Conservation (phyloP, 352 stramenopile genomes). For the Globisporangium sylvaticum region DNA sequence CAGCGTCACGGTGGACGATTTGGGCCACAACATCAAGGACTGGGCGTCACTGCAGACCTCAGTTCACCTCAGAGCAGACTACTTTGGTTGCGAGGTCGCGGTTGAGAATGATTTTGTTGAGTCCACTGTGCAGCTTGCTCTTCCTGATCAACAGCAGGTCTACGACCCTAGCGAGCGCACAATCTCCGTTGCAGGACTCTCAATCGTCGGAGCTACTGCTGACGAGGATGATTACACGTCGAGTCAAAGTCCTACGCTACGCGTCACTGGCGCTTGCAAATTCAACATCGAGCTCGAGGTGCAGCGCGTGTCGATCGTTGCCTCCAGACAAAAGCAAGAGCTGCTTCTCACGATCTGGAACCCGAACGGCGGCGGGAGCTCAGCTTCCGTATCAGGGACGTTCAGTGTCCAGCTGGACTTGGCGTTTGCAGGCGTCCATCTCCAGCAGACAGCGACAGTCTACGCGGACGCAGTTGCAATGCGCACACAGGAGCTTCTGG, state of each 20-base stretch:
- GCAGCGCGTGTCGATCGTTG: conserved; percentile 15
- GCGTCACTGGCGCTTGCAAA: conserved; percentile 8
- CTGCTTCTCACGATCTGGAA: conserved; percentile 15
- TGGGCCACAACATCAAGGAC: conserved; percentile 1
- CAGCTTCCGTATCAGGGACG: conserved; percentile 15
- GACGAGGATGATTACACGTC: background rate
- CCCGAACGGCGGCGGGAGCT: background rate
- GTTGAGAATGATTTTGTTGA: background rate
- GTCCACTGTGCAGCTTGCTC: background rate
- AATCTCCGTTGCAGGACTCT: conserved; percentile 8
- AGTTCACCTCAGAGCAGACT: background rate
- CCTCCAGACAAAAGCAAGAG: conserved; percentile 2
- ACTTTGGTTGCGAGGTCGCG: conserved; percentile 1
- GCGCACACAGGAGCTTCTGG: conserved; percentile 24
- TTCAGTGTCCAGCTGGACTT: conserved; percentile 21
- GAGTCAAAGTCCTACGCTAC: background rate
- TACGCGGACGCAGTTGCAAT: conserved; percentile 30
- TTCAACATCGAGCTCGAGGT: conserved; percentile 17
- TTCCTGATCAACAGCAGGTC: background rate
- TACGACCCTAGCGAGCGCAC: conserved; percentile 1
- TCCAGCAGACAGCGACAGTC: conserved; percentile 5
- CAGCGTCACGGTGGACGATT: conserved; percentile 9
- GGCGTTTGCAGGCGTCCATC: background rate
- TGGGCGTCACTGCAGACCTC: conserved; percentile 10
- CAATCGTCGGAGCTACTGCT: background rate